These are phyloP conservation scores for Endotrypanum monterogeii DNA, from an alignment of 208 protist genomes.

Conservation along the genomic window DNA sequence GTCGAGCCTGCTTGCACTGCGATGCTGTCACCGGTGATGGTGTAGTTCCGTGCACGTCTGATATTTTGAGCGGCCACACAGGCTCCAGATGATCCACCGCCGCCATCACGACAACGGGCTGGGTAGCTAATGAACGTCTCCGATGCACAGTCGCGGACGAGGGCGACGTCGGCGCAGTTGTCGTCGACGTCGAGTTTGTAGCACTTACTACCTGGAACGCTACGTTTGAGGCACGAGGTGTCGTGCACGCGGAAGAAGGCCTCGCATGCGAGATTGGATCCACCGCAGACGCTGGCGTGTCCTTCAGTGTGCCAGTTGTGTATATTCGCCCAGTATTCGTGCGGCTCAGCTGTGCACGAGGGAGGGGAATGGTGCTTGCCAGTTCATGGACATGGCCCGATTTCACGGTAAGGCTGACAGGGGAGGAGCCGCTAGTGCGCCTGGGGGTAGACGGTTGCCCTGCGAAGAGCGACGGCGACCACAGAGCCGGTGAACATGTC, in stretches of 20 bases:
- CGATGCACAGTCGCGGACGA: neutral
- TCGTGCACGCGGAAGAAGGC: neutral
- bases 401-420: neutral
- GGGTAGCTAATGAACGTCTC: neutral
- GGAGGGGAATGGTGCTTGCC: constrained; percentile 15
- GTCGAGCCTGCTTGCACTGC: neutral
- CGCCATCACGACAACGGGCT: neutral
- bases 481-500: constrained; percentile 7
- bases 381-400: constrained; percentile 1
- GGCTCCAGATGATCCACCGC: constrained; percentile 5
- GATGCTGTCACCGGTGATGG: constrained; percentile 14
- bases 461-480: constrained; percentile 1
- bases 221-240: neutral
- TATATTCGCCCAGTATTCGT: constrained; percentile 15
- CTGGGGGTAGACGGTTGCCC: constrained; percentile 5
- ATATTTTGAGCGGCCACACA: constrained; percentile 6
- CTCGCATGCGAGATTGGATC: neutral
- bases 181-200: neutral
- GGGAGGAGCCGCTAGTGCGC: neutral
- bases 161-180: neutral
- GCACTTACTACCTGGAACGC: neutral
- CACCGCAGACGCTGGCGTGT: neutral
- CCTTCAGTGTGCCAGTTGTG: neutral
- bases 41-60: constrained; percentile 6
- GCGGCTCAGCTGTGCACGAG: constrained; percentile 7